These are phyloP conservation scores for Malus fusca DNA, from an alignment of 306 rosid genomes.

Conservation along the genomic window DNA sequence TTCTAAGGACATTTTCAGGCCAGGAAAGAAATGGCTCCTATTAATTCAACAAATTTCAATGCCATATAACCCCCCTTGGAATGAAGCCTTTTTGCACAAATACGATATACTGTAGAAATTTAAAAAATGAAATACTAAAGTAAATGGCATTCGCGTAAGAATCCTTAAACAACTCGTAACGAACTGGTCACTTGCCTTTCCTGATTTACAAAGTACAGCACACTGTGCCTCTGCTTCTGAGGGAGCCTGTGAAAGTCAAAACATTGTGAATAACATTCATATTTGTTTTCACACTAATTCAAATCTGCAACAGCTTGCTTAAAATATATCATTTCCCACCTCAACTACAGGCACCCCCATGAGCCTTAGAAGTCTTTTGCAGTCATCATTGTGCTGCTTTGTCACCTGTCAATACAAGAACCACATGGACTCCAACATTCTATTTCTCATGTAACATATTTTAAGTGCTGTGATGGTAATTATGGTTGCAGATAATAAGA, in stretches of 20 bases:
- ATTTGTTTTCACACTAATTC: neutral
- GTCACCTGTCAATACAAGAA: slow-evolving; percentile 60
- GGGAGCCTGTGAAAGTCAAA: slow-evolving; percentile 67
- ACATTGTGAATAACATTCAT: neutral
- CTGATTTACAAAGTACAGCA: slow-evolving; percentile 86
- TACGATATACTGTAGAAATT: neutral
- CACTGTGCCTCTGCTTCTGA: slow-evolving; percentile 99
- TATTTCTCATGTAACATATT: neutral
- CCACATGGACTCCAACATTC: slow-evolving; percentile 14
- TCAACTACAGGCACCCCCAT: slow-evolving; percentile 98
- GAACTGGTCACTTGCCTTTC: slow-evolving; percentile 55
- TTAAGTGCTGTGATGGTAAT: neutral
- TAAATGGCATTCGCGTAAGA: neutral
- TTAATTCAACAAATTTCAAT: neutral
- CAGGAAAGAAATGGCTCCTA: neutral
- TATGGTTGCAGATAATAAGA: neutral
- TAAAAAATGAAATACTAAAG: neutral
- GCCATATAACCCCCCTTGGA: neutral
- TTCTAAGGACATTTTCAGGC: neutral
- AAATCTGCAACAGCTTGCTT: neutral
- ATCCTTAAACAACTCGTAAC: neutral
- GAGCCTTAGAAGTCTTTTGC: slow-evolving; percentile 79
- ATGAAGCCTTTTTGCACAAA: slow-evolving; percentile 13
- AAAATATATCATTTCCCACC: slow-evolving; percentile 40
- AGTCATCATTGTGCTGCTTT: slow-evolving; percentile 91